phyloP scores from a whole-genome alignment of 2,329 filamentous ascomycete species.

The Aspergillus sp. region DNA sequence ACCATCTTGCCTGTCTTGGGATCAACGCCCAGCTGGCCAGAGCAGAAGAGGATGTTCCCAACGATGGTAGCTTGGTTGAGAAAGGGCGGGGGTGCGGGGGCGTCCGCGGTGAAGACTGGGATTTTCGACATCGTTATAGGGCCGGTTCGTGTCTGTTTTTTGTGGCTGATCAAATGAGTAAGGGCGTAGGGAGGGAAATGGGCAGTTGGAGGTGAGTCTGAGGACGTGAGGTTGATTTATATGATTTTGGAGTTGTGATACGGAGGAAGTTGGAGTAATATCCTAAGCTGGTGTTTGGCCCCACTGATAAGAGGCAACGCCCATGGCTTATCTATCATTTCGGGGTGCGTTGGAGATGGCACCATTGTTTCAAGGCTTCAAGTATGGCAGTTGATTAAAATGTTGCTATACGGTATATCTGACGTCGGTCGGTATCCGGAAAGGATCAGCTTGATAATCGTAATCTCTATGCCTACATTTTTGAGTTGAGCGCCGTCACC shows the following conservation, averaged over 20 bases:
- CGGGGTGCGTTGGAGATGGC: background rate
- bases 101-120: constrained; percentile 47
- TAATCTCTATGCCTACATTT: too few species aligned
- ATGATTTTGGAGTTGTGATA: background rate
- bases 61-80: constrained; percentile 63
- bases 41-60: constrained; percentile 70
- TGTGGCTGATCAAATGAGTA: background rate
- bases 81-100: constrained; percentile 55
- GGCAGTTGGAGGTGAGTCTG: background rate
- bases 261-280: background rate
- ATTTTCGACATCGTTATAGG: constrained; percentile 17
- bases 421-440: too few species aligned
- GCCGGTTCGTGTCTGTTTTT: background rate
- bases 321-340: background rate
- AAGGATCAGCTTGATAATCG: too few species aligned
- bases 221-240: background rate
- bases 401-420: too few species aligned
- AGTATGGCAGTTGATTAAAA: too few species aligned
- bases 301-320: background rate
- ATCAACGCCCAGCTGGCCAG: constrained; percentile 64
- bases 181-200: background rate
- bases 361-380: too few species aligned
- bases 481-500: too few species aligned
- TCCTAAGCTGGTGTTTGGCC: background rate
- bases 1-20: constrained; percentile 57